These are phyloP conservation scores for Auricularia sp. DNA, from an alignment of 768 basidiomycete genomes.

Conservation along the genomic window DNA sequence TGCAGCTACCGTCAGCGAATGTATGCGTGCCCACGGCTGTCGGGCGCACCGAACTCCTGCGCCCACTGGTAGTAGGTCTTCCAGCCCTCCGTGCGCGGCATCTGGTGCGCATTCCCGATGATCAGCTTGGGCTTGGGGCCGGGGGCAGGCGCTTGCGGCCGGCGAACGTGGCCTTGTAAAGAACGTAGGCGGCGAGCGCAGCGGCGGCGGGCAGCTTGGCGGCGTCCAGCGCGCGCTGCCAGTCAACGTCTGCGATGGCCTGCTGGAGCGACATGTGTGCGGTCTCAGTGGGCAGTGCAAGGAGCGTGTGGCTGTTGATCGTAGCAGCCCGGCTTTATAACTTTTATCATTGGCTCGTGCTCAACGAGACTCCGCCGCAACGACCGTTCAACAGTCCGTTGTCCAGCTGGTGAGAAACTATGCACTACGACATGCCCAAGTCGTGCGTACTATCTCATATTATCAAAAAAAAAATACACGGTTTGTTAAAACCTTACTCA, in stretches of 20 bases:
- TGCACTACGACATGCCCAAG: too few relatives aligned
- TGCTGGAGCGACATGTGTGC: neutral
- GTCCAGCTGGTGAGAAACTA: too few relatives aligned
- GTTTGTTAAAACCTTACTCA: too few relatives aligned
- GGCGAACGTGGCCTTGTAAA: neutral
- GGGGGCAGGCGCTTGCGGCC: slow-evolving; percentile 2
- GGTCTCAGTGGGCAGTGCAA: too few relatives aligned
- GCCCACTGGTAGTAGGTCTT: slow-evolving; percentile 9
- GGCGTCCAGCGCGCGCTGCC: neutral
- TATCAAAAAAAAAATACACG: too few relatives aligned
- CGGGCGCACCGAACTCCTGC: slow-evolving; percentile 6
- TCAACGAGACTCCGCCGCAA: too few relatives aligned
- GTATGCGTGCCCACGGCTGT: neutral
- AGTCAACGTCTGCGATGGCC: neutral
- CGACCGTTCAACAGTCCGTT: too few relatives aligned
- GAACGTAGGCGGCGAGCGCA: neutral
- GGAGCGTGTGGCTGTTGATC: too few relatives aligned
- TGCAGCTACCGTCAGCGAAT: neutral
- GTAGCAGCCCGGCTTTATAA: too few relatives aligned
- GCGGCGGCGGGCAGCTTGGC: neutral
- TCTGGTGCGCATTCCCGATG: slow-evolving; percentile 8
- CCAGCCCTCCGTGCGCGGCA: slow-evolving; percentile 8
- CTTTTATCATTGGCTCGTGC: too few relatives aligned
- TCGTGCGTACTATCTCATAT: too few relatives aligned
- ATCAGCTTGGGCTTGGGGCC: slow-evolving; percentile 5